Evolutionary conservation across 495 filamentous ascomycete genomes (phyloP), one percentile per base, ranked within the genome.

Genomic region (Penicillium egyptiacum): DNA sequence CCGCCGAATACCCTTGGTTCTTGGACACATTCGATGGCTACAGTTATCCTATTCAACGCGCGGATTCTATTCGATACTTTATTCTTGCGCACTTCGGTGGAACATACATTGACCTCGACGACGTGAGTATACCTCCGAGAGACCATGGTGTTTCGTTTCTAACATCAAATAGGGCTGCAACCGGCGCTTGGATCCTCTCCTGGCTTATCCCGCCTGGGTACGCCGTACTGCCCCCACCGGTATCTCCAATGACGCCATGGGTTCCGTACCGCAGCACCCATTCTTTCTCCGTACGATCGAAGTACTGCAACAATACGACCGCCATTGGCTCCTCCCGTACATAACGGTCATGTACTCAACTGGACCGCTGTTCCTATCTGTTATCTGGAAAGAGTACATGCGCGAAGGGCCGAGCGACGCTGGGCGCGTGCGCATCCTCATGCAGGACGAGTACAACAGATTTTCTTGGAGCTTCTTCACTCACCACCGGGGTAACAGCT

Each of bases 221-320:
- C 88, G 90, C 60, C 85, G 85, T 52, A 91, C 88, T 11, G 79
- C 81, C 1, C 90, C 91, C 10, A 94, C 90, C 9, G 92, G 91
- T 43, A 89, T 96, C 62, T 90, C 86, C 50, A 96, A 96, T 73
- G 91, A 96, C 68, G 89, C 87, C 26, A 93, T 96, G 83, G 91
- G 88, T 41, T 76, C 88, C 14, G 79, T 88, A 4, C 89, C 90
- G 1, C 80, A 88, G 51, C 92, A 96, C 62, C 89, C 89, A 0
- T 96, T 92, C 77, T 95, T 93, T 79, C 76, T 85, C 11, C 79
- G 77, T 39, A 81, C 88, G 25, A 91, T 92, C 53, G 84, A 89
- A 60, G 75, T 78, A 16, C 75, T 96, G 39, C 79, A 86, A 50
- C 68, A 74, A 5, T 96, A 91, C 69, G 81, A 92, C 66, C 83